Conservation (phyloP, 2,329 filamentous ascomycete species). For the Penicillium verrucosum region DNA sequence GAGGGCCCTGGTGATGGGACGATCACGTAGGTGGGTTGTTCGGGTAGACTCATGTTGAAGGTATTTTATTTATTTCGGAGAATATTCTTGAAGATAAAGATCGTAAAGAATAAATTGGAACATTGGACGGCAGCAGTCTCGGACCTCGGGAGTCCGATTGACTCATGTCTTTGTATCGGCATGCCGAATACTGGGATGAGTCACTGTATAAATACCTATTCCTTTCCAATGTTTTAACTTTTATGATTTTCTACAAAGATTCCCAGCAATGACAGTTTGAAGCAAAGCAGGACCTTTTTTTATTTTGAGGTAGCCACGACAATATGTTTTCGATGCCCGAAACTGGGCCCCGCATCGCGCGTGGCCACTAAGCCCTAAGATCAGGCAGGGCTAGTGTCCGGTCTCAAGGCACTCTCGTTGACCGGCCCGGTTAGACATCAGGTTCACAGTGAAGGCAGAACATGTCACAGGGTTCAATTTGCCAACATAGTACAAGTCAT, state of each 20-base stretch:
- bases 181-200: not conserved
- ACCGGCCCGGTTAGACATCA: not conserved
- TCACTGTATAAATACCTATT: not conserved
- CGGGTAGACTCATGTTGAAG: conserved; percentile 7
- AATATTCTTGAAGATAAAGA: too few relatives aligned
- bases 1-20: conserved; percentile 10
- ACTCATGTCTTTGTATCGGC: not conserved
- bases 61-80: not conserved
- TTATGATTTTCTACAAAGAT: not conserved
- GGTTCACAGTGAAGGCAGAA: not conserved
- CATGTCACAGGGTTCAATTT: not conserved
- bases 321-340: not conserved
- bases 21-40: conserved; percentile 12
- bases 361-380: not conserved
- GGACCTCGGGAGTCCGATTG: not conserved
- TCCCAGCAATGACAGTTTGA: not conserved
- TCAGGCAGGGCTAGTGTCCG: not conserved
- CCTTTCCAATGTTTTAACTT: not conserved
- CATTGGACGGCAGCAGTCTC: not conserved
- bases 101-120: not conserved
- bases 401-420: not conserved
- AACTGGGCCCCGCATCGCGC: not conserved
- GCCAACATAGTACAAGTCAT: not conserved
- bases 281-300: not conserved
- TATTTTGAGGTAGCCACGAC: not conserved